Conservation (phyloP, 2,329 filamentous ascomycete species). For the Aspergillus brasiliensis region DNA sequence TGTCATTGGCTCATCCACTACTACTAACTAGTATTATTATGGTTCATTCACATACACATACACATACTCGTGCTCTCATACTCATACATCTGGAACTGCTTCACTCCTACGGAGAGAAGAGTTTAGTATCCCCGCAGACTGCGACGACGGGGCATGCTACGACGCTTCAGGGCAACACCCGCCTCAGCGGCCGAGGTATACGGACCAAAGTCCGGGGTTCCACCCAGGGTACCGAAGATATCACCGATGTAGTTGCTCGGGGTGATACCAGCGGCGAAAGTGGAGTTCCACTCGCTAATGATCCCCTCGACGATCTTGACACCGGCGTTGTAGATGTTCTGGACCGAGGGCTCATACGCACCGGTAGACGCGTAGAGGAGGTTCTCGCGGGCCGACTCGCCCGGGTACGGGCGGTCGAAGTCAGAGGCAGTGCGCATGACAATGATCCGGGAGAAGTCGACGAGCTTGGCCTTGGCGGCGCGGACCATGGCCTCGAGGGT, state of each 20-base stretch:
- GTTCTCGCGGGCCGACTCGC: conserved; percentile 59
- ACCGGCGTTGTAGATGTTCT: conserved; percentile 69
- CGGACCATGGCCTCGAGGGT: conserved; percentile 67
- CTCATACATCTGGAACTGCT: too few relatives aligned
- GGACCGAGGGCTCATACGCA: conserved; percentile 63
- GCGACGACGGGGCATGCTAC: not conserved
- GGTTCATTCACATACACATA: not conserved
- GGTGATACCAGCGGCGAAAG: conserved; percentile 59
- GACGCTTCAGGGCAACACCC: conserved; percentile 1
- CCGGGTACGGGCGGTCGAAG: conserved; percentile 69
- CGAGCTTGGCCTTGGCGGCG: conserved; percentile 56
- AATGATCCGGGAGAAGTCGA: conserved; percentile 69
- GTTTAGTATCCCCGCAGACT: not conserved
- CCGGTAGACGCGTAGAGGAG: conserved; percentile 63
- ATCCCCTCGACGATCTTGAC: conserved; percentile 67
- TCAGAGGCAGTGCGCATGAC: conserved; percentile 70
- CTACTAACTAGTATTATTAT: not conserved
- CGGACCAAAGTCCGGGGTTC: conserved; percentile 64
- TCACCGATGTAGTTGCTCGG: conserved; percentile 70
- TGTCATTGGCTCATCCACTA: not conserved
- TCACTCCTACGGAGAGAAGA: too few relatives aligned
- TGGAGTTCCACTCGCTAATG: conserved; percentile 60
- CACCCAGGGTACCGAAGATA: conserved; percentile 69
- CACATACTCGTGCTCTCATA: too few relatives aligned
- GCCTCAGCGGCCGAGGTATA: not conserved